Conservation (phyloP, 2,329 filamentous ascomycete species). For the Pseudogymnoascus sp. region DNA sequence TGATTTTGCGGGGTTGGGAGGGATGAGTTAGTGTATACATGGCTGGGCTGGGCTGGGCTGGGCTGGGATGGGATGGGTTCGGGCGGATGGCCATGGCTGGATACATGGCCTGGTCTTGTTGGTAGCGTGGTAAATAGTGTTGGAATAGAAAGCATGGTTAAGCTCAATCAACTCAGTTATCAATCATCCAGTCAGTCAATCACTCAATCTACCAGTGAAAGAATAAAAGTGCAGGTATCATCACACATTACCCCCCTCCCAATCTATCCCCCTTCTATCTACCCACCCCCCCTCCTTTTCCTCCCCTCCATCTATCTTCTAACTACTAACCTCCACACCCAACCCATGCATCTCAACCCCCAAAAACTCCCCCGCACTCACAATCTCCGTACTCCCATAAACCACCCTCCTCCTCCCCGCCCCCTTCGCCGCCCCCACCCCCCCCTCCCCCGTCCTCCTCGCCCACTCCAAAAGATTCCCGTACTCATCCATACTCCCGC, state of each 20-base stretch:
- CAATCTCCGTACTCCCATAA: slow-evolving; percentile 84
- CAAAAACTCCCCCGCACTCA: slow-evolving; percentile 62
- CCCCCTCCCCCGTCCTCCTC: slow-evolving; percentile 54
- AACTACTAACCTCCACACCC: slow-evolving; percentile 40
- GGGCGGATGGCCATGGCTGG: not conserved
- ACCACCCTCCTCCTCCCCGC: slow-evolving; percentile 74
- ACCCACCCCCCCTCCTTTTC: not conserved
- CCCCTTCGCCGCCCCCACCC: slow-evolving; percentile 37
- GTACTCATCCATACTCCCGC: slow-evolving; percentile 98
- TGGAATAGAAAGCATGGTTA: not conserved
- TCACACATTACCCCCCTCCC: not conserved
- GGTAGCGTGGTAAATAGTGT: not conserved
- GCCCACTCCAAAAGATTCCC: slow-evolving; percentile 97
- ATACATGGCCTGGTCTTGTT: not conserved
- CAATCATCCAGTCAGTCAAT: not conserved
- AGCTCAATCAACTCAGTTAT: not conserved
- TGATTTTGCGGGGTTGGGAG: not conserved
- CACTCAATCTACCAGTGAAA: not conserved
- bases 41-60: not conserved
- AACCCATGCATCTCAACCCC: slow-evolving; percentile 54
- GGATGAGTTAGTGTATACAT: not conserved
- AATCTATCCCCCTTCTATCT: not conserved
- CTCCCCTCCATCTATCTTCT: not conserved
- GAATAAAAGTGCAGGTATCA: not conserved
- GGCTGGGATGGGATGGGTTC: not conserved